These are phyloP conservation scores for Botryosphaeria dothidea DNA, from an alignment of 2,329 filamentous ascomycete species.

Conservation along the genomic window DNA sequence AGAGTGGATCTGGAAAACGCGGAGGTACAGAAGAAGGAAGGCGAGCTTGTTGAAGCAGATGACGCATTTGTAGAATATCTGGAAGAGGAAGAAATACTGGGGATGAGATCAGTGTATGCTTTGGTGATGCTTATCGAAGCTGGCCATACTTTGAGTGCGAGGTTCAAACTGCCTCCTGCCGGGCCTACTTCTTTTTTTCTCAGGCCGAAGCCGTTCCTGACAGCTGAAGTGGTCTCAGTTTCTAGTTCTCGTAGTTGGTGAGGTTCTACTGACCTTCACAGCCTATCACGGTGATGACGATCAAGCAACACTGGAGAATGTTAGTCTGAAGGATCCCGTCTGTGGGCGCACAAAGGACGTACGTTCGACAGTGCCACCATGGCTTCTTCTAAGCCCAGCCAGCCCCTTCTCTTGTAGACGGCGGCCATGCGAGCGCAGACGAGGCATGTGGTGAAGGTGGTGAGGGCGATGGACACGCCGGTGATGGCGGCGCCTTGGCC, in stretches of 20 bases:
- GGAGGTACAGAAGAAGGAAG: constrained; percentile 28
- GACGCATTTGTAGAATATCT: constrained; percentile 28
- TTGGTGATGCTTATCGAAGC: neutral
- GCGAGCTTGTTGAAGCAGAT: constrained; percentile 32
- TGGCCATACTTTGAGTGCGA: constrained; percentile 26
- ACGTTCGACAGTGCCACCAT: constrained; percentile 28
- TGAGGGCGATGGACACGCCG: constrained; percentile 27
- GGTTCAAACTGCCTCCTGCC: constrained; percentile 24
- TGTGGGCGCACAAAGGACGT: constrained; percentile 8
- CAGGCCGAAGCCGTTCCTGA: constrained; percentile 28
- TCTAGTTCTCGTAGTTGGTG: neutral
- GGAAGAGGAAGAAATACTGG: constrained; percentile 29
- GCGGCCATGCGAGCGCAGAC: constrained; percentile 24
- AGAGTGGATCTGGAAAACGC: constrained; percentile 26
- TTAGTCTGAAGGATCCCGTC: neutral
- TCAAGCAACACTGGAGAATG: neutral
- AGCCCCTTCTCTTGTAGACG: constrained; percentile 28
- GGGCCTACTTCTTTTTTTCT: constrained; percentile 24
- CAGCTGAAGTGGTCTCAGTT: constrained; percentile 14
- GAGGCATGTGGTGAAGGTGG: constrained; percentile 24
- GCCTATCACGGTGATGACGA: constrained; percentile 5
- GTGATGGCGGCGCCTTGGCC: constrained; percentile 27
- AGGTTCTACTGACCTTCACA: constrained; percentile 7
- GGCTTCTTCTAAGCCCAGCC: constrained; percentile 29
- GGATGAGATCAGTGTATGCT: neutral